phyloP scores from a whole-genome alignment of 352 stramenopile species.

The Globisporangium orthogonon region DNA sequence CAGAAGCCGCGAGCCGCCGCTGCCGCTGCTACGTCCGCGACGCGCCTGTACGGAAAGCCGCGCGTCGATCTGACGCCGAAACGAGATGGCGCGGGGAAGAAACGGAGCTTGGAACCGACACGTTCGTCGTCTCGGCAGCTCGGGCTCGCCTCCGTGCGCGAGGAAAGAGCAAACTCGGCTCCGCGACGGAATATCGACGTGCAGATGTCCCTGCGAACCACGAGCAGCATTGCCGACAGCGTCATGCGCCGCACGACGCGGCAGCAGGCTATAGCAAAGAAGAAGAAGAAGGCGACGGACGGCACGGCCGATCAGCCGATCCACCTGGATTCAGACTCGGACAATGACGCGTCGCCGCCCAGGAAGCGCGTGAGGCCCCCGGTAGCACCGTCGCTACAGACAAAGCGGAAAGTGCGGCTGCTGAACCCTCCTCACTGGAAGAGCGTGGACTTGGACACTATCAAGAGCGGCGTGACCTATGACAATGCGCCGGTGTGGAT shows the following conservation, averaged over 20 bases:
- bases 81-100: not conserved
- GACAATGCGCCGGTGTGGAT: constrained; percentile 33
- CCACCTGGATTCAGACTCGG: constrained; percentile 41
- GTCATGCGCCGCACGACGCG: constrained; percentile 4
- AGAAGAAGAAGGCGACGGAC: constrained; percentile 1
- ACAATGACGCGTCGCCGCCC: constrained; percentile 16
- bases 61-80: constrained; percentile 4
- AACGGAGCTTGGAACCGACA: not conserved
- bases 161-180: not conserved
- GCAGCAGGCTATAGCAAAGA: not conserved
- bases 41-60: not conserved
- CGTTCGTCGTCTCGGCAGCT: constrained; percentile 6
- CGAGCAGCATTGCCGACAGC: constrained; percentile 3
- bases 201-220: not conserved
- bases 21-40: not conserved
- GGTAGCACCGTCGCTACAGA: not conserved
- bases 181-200: constrained; percentile 6
- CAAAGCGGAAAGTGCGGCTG: not conserved
- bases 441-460: constrained; percentile 20
- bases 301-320: constrained; percentile 39
- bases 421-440: constrained; percentile 7
- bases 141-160: not conserved
- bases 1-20: not conserved
- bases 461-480: constrained; percentile 9
- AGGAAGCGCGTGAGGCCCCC: constrained; percentile 3